Base-by-base conservation (phyloP, 345 rosid genomes). In the Clausena lansium region DNA sequence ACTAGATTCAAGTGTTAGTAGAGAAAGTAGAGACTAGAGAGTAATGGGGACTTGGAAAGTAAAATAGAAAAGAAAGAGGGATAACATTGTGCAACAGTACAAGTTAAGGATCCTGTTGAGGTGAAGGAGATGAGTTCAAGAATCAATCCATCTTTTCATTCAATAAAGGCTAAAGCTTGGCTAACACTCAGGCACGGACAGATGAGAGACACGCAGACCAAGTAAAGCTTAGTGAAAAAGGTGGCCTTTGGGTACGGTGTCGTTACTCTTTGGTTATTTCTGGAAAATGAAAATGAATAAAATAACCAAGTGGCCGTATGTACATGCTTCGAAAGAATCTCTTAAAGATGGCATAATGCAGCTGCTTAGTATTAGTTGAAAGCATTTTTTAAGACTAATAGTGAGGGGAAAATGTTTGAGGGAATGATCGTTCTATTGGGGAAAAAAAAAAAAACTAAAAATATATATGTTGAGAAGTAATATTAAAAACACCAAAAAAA, bases 101-200 rank as follows among this genome's bases (percentile, higher is more conserved):
- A 59, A 62, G 71, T 15, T 67, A 27, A 70, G 67, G 83, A 45
- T 39, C 33, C 47, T 30, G 71, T 75, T 20, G 14, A 30, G 30
- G 33, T 30, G 13, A 17, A 33, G 57, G 76, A 50, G 14, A 35
- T 15, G 68, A 76, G 80, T 73, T 71, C 80, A 17, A 76, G 80
- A 76, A 76, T 76, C 67, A 54, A 62, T 54, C 59, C 73, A 30
- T 28, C 64, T 58, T 19, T 24, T 45, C n/a, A n/a, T n/a, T 6
- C 5, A 45, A 11, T 0, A 1, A 45, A 45, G 50, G 50, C 17
- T 3, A 11, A 3, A 38, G 17, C 7, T 52, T 54, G 62, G 72
- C 58, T 35, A 45, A 60, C 58, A 17, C 38, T 14, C 20, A 15
- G 36, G 13, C 30, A 2, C 35, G 13, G 9, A 27, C 35, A 61